phyloP scores from a whole-genome alignment of 2,329 filamentous ascomycete species.

The Penicillium sp. region DNA sequence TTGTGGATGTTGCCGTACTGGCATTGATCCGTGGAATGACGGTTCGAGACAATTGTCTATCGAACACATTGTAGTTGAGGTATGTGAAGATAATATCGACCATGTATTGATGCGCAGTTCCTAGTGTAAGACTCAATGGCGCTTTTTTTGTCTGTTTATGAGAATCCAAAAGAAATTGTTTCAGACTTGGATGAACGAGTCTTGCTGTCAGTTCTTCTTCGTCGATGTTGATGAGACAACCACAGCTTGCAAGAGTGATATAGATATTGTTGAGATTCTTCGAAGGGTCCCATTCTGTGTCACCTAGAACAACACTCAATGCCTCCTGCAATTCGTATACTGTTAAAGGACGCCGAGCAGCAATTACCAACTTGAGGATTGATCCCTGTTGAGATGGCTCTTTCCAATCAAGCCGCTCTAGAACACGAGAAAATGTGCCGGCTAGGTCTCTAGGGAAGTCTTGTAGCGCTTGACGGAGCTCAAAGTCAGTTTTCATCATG shows the following conservation, averaged over 20 bases:
- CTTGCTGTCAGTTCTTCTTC: slow-evolving; percentile 3
- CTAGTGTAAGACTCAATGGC: neutral
- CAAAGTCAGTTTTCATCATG: slow-evolving; percentile 2
- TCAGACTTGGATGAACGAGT: slow-evolving; percentile 2
- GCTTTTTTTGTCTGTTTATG: neutral
- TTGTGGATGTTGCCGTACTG: neutral
- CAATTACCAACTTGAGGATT: neutral
- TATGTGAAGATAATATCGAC: neutral
- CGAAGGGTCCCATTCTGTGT: neutral
- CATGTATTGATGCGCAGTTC: neutral
- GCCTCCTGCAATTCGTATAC: slow-evolving; percentile 3
- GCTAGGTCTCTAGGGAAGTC: neutral
- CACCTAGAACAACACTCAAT: neutral
- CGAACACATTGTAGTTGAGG: neutral
- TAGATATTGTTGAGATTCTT: slow-evolving; percentile 2
- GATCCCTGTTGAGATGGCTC: neutral
- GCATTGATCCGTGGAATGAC: neutral
- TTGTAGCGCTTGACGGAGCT: slow-evolving; percentile 1
- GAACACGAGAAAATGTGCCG: neutral
- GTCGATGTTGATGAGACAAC: slow-evolving; percentile 4
- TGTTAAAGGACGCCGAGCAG: neutral
- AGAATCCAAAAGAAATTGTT: neutral
- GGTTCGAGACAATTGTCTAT: neutral
- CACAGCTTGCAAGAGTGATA: neutral
- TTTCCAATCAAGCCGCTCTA: neutral